Evolutionary conservation across 2,329 filamentous ascomycete species (phyloP), one percentile per base, ranked within the genome.

Genomic region (Beauveria medogensis): DNA sequence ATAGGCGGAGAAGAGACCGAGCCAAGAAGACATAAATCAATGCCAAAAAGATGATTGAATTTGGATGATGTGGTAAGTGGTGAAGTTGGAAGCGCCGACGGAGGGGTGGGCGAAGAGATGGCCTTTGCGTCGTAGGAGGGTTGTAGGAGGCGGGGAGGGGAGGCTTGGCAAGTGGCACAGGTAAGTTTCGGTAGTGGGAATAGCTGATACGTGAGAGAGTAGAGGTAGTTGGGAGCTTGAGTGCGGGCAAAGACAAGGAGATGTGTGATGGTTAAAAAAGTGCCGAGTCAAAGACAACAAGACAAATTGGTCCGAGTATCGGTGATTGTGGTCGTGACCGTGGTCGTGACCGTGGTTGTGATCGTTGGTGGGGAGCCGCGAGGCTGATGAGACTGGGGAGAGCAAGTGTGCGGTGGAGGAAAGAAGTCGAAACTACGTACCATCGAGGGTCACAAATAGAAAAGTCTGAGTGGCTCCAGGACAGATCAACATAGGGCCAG

Each of bases 161-260:
- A 40, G 51, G 20, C 55, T 57, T 57, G 55, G 55, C 55, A 50
- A 12, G 55, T 50, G 30, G 44, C 55, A 57, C 55, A 50, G 44
- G 46, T 40, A 47, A 24, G 44, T 48, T 24, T 48, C 40, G 52
- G 44, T 40, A 56, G 20, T 41, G 28, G 20, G 55, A 57, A 57
- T 26, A 57, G 34, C 44, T 1, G 44, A 16, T 41, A 18, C 16
- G 44, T 6, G 44, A 48, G 18, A 44, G 24, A 43, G 20, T 18
- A n/a, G 24, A 46, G 40, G 41, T 37, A 41, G 55, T 5, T 41
- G n/a, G 18, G 24, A 20, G 24, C 2, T 4, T 26, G 34, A 20
- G 34, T 40, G 28, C 9, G 40, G 18, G 26, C 34, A 10, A 14
- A 34, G n/a, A 37, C 43, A 14, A 37, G 46, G 28, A 28, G 18